Conservation (phyloP, 2,329 filamentous ascomycete genomes). For the Colletotrichum sp. region DNA sequence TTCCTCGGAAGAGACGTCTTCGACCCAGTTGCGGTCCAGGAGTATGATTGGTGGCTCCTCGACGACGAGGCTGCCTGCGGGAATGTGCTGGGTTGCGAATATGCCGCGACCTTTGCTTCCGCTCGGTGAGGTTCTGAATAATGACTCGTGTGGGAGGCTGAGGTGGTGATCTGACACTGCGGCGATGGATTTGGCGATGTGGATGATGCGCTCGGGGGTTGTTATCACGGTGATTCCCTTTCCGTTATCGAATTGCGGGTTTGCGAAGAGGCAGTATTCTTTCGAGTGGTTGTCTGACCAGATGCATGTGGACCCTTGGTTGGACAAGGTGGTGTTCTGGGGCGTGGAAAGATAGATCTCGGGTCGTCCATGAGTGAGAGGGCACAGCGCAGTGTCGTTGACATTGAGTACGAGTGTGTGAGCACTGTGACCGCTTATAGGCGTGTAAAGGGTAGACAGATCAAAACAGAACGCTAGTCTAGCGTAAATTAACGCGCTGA, state of each 20-base stretch:
- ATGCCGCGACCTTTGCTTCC: background rate
- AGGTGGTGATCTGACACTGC: background rate
- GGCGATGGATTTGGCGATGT: background rate
- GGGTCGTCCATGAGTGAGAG: no score
- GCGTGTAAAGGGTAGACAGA: background rate
- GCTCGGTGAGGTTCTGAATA: background rate
- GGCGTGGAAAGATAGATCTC: background rate
- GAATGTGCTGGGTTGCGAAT: background rate
- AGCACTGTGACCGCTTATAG: background rate
- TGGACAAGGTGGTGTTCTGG: background rate
- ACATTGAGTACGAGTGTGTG: background rate
- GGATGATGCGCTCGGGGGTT: background rate
- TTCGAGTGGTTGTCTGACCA: background rate
- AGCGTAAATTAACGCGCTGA: background rate
- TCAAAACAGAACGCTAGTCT: background rate
- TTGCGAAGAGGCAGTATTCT: background rate
- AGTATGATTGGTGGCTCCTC: background rate
- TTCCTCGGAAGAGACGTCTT: background rate
- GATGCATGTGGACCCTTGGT: background rate
- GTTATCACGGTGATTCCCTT: background rate
- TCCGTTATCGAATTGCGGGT: background rate
- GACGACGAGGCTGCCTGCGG: background rate
- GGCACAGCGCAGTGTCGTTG: background rate
- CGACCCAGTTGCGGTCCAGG: background rate
- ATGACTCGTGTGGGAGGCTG: accelerated